Conservation (phyloP, 1,284 basidiomycete species). For the Grifola frondosa region DNA sequence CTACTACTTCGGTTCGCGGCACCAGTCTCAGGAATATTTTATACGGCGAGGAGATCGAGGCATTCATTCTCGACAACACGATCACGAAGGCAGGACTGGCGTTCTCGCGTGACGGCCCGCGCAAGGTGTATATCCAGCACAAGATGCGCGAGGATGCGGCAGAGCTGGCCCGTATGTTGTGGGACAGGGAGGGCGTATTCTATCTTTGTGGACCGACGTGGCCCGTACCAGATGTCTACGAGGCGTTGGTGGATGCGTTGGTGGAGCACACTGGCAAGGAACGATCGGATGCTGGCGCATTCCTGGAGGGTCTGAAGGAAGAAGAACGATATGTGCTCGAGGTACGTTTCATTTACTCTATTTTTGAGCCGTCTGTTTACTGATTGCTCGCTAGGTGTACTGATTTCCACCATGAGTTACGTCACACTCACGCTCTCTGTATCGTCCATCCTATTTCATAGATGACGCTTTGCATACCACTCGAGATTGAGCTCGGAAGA, state of each 20-base stretch:
- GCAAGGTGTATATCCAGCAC: slow-evolving; percentile 98
- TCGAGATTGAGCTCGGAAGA: too few species aligned
- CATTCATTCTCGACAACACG: slow-evolving; percentile 79
- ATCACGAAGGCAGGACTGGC: slow-evolving; percentile 91
- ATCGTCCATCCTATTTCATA: neutral
- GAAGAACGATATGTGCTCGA: slow-evolving; percentile 97
- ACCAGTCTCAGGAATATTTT: slow-evolving; percentile 94
- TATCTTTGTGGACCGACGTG: slow-evolving; percentile 98
- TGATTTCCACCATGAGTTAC: slow-evolving; percentile 3
- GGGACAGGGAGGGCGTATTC: slow-evolving; percentile 78
- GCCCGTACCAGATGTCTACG: slow-evolving; percentile 97
- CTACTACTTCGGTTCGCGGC: slow-evolving; percentile 98
- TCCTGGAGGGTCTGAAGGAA: slow-evolving; percentile 91
- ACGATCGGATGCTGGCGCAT: slow-evolving; percentile 72
- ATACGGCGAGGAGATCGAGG: slow-evolving; percentile 91
- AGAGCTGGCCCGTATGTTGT: slow-evolving; percentile 73
- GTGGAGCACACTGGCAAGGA: slow-evolving; percentile 71
- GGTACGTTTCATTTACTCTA: slow-evolving; percentile 50
- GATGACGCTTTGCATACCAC: neutral
- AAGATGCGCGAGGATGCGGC: slow-evolving; percentile 93
- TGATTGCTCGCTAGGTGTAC: slow-evolving; percentile 7
- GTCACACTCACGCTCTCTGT: too few species aligned
- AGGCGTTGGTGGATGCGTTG: slow-evolving; percentile 84
- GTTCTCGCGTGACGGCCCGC: slow-evolving; percentile 90
- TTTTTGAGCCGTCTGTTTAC: neutral